A percentile compares a stretch with the other conserved stretches of the same genome.
These are phyloP conservation scores for Ilyonectria destructans DNA, from an alignment of 2,329 filamentous ascomycete species.

Conservation along the genomic window DNA sequence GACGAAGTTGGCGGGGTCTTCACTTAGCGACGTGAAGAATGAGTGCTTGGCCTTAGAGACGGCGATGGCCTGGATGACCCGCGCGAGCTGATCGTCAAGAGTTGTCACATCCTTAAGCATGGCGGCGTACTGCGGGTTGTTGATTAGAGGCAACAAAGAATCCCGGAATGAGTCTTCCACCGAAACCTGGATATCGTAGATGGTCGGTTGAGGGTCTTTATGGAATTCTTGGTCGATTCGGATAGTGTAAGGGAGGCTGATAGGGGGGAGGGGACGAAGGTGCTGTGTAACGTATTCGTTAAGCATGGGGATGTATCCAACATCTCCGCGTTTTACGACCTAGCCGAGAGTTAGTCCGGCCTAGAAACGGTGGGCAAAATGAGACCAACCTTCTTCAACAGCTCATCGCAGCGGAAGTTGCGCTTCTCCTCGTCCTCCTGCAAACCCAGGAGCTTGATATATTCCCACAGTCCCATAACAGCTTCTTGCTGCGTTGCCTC, in stretches of 20 bases:
- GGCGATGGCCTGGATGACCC: conserved; percentile 85
- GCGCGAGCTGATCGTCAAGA: conserved; percentile 89
- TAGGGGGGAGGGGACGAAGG: conserved; percentile 83
- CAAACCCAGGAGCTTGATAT: conserved; percentile 87
- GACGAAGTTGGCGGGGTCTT: conserved; percentile 89
- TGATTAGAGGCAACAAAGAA: conserved; percentile 76
- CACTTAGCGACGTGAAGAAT: conserved; percentile 85
- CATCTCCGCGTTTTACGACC: conserved; percentile 82
- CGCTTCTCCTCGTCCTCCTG: conserved; percentile 97
- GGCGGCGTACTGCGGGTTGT: conserved; percentile 78
- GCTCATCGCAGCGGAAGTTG: conserved; percentile 90
- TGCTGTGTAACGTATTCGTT: conserved; percentile 86
- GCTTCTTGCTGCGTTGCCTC: conserved; percentile 92
- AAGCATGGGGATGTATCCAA: conserved; percentile 88
- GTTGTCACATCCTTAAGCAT: conserved; percentile 83
- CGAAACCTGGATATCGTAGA: conserved; percentile 91
- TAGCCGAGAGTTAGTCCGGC: conserved; percentile 56
- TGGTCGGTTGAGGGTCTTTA: conserved; percentile 80
- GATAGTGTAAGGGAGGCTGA: conserved; percentile 92
- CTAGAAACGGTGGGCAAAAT: neutral
- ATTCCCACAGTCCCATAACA: conserved; percentile 95
- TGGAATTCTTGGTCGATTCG: conserved; percentile 91
- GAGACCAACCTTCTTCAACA: conserved; percentile 79
- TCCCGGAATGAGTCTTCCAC: conserved; percentile 86
- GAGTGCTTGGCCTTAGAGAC: conserved; percentile 92